Base-by-base conservation (phyloP, 2,329 filamentous ascomycete species). In the Claviceps maximensis region DNA sequence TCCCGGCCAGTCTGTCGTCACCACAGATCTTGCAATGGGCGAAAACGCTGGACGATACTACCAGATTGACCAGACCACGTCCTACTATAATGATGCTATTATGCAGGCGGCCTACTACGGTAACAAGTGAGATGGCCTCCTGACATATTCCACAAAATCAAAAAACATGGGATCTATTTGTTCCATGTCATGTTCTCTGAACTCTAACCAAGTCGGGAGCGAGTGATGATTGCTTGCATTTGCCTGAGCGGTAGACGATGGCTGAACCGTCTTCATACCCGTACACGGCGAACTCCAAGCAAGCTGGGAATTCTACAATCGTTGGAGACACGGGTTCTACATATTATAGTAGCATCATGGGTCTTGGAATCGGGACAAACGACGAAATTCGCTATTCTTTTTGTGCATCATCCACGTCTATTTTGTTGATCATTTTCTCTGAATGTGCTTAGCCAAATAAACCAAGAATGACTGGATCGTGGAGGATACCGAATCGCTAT, bases 401-500 rank as follows among this genome's bases (percentile, higher is more conserved):
- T 46, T 38, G n/a, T 50, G 36, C 50, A n/a, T 21, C 23, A 53
- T 47, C 31, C 40, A 47, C 47, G 47, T 47, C 27, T 55, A 47
- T 42, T 44, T 49, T 47, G 27, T 15, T 45, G 13, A 45, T 27
- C 12, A 36, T 25, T 27, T 27, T 9, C 8, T 49, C 17, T 27
- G 19, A 27, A 54, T 47, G 31, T 47, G 46, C 42, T 52, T 10
- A 50, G 47, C 36, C 9, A 54, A 46, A 46, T 46, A 3, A 49
- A 49, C n/a, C 29, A 44, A 47, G 49, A 12, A 51, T 54, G 41
- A 52, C 52, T 21, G 54, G 52, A 71, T 71, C 69, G 69, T 71
- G 68, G 69, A 72, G 68, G 69, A 71, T 71, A 62, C 65, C 61
- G 58, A 65, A 57, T 60, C 60, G 62, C 64, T 63, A 63, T 63